Evolutionary conservation across 2,329 filamentous ascomycete genomes (phyloP).

Genomic region (Fusarium buharicum): DNA sequence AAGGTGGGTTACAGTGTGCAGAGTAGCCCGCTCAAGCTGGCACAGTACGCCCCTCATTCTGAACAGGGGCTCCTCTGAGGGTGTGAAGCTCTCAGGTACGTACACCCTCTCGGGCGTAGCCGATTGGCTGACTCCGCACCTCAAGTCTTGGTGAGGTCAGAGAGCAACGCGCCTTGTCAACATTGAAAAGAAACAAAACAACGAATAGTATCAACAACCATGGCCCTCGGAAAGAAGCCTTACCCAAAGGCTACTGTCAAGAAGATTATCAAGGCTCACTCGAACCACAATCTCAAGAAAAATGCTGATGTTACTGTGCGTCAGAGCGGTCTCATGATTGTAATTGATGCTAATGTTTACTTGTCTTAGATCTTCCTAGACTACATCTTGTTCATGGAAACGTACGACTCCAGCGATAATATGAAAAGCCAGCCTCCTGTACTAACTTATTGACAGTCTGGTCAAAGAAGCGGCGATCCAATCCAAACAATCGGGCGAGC

Average conservation of each 20-base stretch:
- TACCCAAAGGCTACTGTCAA: slow-evolving; percentile 88
- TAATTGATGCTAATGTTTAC: slow-evolving; percentile 40
- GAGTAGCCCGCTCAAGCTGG: neutral
- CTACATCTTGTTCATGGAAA: slow-evolving; percentile 83
- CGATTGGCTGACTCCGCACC: slow-evolving; percentile 38
- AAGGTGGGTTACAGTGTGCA: slow-evolving; percentile 45
- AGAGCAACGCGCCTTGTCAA: slow-evolving; percentile 41
- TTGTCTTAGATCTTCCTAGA: slow-evolving; percentile 81
- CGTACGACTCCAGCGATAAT: slow-evolving; percentile 52
- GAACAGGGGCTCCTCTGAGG: neutral
- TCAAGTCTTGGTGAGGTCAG: slow-evolving; percentile 39
- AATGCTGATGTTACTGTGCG: slow-evolving; percentile 85
- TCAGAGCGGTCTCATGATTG: slow-evolving; percentile 23
- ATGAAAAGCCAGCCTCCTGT: neutral
- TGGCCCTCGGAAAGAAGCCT: slow-evolving; percentile 70
- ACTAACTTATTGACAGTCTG: slow-evolving; percentile 61
- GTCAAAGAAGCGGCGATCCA: slow-evolving; percentile 83
- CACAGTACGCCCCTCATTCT: slow-evolving; percentile 41
- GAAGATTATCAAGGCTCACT: slow-evolving; percentile 90
- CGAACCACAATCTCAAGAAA: slow-evolving; percentile 81
- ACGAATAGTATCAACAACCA: slow-evolving; percentile 29
- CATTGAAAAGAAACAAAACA: slow-evolving; percentile 29
- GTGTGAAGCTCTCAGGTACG: slow-evolving; percentile 30
- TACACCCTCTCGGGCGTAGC: slow-evolving; percentile 36
- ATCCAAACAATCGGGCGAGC: slow-evolving; percentile 78